A percentile compares a stretch with the other conserved stretches of the same genome.
Conservation (phyloP, 1,284 basidiomycete species). For the Polyporus tsugae region DNA sequence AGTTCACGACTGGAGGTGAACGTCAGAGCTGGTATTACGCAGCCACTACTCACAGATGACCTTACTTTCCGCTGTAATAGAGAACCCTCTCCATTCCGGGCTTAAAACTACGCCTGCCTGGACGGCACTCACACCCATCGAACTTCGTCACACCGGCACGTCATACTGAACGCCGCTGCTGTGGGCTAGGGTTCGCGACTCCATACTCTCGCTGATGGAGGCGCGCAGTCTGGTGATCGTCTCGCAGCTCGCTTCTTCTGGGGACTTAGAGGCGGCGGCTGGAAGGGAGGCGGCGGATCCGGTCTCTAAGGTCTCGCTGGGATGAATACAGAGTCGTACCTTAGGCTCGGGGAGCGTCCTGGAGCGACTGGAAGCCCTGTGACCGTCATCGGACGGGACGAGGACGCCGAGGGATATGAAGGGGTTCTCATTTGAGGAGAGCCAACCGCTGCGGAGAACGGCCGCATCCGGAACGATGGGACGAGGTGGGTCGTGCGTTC, state of each 20-base stretch:
- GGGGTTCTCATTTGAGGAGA: constrained; percentile 1
- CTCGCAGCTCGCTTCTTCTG: not conserved
- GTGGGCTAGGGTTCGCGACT: not conserved
- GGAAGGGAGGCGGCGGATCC: not conserved
- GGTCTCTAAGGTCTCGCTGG: not conserved
- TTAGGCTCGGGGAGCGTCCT: not conserved
- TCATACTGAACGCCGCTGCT: not conserved
- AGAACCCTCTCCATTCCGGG: too few species aligned
- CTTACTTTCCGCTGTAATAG: too few species aligned
- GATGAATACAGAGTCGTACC: not conserved
- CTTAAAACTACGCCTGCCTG: too few species aligned
- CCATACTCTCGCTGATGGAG: not conserved
- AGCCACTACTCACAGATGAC: too few species aligned
- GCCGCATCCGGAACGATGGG: constrained; percentile 8
- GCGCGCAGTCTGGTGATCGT: constrained; percentile 1
- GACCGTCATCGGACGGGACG: constrained; percentile 11
- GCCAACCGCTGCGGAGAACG: constrained; percentile 16
- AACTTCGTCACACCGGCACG: not conserved
- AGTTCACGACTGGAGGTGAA: too few species aligned
- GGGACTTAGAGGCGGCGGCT: not conserved
- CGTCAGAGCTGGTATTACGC: too few species aligned
- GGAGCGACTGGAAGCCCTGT: constrained; percentile 8
- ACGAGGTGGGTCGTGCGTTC: constrained; percentile 19
- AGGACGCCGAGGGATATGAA: constrained; percentile 1
- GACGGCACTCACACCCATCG: not conserved